Percentiles rank a stretch among this genome's conserved stretches.
Evolutionary conservation across 192 early-diverging fungal genomes (phyloP).

Genomic region (Funneliformis geosporum): DNA sequence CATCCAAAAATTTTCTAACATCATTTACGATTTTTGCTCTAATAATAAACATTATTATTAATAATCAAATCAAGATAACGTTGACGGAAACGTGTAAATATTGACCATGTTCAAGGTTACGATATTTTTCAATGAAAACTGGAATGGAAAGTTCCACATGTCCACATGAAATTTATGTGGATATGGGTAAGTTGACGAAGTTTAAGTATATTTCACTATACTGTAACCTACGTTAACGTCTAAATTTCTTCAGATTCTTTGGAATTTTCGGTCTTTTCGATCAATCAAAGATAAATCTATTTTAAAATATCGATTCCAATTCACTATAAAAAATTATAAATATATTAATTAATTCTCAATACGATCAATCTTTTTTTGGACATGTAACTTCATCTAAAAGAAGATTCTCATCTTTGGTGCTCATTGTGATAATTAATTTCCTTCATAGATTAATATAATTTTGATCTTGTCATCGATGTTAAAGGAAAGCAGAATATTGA

Average conservation of each 20-base stretch:
- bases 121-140: conserved; percentile 86
- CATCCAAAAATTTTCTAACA: conserved; percentile 91
- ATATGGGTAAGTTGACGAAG: conserved; percentile 90
- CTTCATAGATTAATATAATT: background rate
- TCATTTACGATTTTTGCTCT: conserved; percentile 95
- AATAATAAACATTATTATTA: conserved; percentile 91
- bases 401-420: conserved; percentile 46
- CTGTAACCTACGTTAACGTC: conserved; percentile 81
- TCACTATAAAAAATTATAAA: conserved; percentile 60
- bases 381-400: conserved; percentile 82
- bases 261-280: conserved; percentile 48
- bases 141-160: conserved; percentile 79
- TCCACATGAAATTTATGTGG: conserved; percentile 99
- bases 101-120: conserved; percentile 67
- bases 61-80: conserved; percentile 99
- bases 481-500: background rate
- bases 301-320: conserved; percentile 59
- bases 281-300: background rate
- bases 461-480: background rate
- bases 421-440: conserved; percentile 12
- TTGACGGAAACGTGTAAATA: conserved; percentile 87
- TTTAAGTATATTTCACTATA: conserved; percentile 96
- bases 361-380: conserved; percentile 59
- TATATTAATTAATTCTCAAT: background rate
- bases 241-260: conserved; percentile 79